Base-by-base conservation (phyloP, 2,329 filamentous ascomycete genomes). In the Pseudomassariella vexata region DNA sequence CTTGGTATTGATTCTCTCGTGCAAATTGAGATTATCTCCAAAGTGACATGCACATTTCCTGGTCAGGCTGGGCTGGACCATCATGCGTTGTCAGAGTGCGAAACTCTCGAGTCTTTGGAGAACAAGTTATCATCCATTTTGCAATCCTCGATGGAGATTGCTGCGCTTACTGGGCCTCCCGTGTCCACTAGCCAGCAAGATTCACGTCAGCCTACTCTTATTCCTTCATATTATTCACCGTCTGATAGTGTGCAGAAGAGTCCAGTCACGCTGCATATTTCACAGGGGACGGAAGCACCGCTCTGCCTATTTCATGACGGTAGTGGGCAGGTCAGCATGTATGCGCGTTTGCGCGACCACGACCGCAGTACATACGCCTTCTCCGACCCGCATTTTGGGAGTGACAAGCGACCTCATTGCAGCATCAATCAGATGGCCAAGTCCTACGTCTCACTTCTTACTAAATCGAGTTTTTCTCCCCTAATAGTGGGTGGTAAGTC, bases 341-440 rank as follows among this genome's bases (percentile, higher is more conserved):
- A 37, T 25, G 20, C 19, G 32, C 26, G 27, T 16, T 22, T 35
- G 17, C 32, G 16, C 11, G 26, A 16, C 19, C 34, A 36, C 11
- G 34, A 36, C 23, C 24, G 34, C 9, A 32, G 3, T 9, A 32
- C 24, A 19, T 36, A 32, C 18, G 34, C 34, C 15, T 32, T 36
- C 28, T 32, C 14, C 9, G 29, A 36, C 15, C 34, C 34, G 7
- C 23, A 36, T 23, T 36, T 36, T 19, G 34, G 24, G 5, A 32
- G 34, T 16, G 18, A 28, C 17, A 21, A 32, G 34, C 28, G 29
- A 32, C 22, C 19, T 21, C 18, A 12, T 20, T 14, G 17, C 7
- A 40, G 30, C 10, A 24, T 42, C 16, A 29, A 15, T 15, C 35
- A 35, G 19, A 42, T 42, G 40, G 40, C 38, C 17, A 24, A 40